These are phyloP conservation scores for Metschnikowia lunata DNA, from an alignment of 805 yeast species.

Conservation along the genomic window DNA sequence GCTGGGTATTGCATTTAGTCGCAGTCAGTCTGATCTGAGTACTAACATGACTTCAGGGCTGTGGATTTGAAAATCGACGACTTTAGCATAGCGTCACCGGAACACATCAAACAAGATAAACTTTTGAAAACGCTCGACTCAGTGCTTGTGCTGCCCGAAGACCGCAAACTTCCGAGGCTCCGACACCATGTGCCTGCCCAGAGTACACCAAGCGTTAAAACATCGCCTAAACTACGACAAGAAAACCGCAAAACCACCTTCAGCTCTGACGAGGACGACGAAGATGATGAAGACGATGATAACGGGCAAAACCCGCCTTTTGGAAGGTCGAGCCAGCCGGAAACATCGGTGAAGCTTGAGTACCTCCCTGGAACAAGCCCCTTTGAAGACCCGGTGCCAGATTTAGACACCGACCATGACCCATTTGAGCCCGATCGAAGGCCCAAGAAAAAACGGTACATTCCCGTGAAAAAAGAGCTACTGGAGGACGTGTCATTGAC, in stretches of 20 bases:
- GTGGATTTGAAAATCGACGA: constrained; percentile 12
- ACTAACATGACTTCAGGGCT: too few species aligned
- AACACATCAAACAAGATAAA: not conserved
- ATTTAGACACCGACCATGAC: not conserved
- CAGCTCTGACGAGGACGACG: constrained; percentile 17
- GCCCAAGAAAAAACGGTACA: not conserved
- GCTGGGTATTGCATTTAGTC: too few species aligned
- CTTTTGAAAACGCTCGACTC: constrained; percentile 21
- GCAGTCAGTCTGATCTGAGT: too few species aligned
- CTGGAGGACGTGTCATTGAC: not conserved
- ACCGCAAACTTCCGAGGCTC: constrained; percentile 18
- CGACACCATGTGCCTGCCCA: not conserved
- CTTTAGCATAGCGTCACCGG: constrained; percentile 17
- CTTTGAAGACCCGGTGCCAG: not conserved
- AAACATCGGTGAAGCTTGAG: not conserved
- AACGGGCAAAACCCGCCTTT: not conserved
- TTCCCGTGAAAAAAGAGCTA: not conserved
- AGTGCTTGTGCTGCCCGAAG: constrained; percentile 22
- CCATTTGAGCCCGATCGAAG: not conserved
- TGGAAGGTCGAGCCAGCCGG: not conserved
- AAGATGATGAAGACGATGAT: constrained; percentile 4
- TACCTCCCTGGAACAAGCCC: not conserved
- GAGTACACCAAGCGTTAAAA: not conserved
- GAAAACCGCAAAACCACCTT: constrained; percentile 9
- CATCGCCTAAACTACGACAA: not conserved